These are phyloP conservation scores for Cyclocybe aegerita DNA, from an alignment of 768 basidiomycete genomes.

Conservation along the genomic window DNA sequence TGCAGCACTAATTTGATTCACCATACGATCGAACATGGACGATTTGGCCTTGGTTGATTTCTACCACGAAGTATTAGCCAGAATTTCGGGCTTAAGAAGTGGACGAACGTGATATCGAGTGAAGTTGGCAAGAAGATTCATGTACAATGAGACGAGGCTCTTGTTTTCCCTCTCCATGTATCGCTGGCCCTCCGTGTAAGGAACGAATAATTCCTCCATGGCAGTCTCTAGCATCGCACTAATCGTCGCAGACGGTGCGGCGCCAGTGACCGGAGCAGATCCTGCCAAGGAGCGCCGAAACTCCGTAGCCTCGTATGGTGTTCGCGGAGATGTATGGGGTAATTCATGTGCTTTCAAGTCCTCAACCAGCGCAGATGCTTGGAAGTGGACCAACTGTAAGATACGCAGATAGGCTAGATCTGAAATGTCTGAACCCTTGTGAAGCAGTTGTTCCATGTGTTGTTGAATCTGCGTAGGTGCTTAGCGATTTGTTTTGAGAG, in stretches of 20 bases:
- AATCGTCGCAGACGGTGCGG: conserved; percentile 57
- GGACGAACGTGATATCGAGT: conserved; percentile 83
- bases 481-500: background rate
- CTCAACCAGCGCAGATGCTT: conserved; percentile 78
- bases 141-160: conserved; percentile 78
- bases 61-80: conserved; percentile 35
- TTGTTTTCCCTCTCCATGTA: conserved; percentile 92
- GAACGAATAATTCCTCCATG: conserved; percentile 94
- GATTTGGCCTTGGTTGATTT: conserved; percentile 67
- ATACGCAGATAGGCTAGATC: conserved; percentile 90
- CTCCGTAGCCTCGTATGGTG: conserved; percentile 61
- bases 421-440: conserved; percentile 70
- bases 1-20: conserved; percentile 82
- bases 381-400: conserved; percentile 82
- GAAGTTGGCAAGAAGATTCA: conserved; percentile 67
- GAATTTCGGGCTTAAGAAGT: background rate
- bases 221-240: conserved; percentile 90
- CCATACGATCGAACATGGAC: conserved; percentile 88
- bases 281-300: conserved; percentile 56
- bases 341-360: conserved; percentile 92
- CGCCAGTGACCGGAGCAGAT: conserved; percentile 39
- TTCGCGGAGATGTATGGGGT: conserved; percentile 62
- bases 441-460: conserved; percentile 88
- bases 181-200: conserved; percentile 87
- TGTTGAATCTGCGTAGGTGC: conserved; percentile 77